phyloP scores from a whole-genome alignment of 2,329 filamentous ascomycete genomes.

The Reticulascus tulasneorum region DNA sequence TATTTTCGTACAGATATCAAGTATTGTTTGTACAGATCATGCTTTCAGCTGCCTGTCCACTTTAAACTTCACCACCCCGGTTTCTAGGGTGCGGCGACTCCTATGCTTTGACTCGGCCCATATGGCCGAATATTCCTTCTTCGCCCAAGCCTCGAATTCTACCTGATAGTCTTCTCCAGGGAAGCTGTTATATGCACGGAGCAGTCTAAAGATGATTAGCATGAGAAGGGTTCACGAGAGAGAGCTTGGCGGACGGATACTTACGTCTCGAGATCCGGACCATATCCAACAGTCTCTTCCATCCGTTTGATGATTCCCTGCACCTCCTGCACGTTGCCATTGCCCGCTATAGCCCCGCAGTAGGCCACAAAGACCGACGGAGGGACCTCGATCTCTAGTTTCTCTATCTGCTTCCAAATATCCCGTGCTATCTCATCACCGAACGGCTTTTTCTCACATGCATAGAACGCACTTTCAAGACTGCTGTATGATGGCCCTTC shows the following conservation, averaged over 20 bases:
- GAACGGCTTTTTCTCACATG: conserved; percentile 62
- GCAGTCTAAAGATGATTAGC: conserved; percentile 50
- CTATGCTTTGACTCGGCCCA: conserved; percentile 64
- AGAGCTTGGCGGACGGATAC: conserved; percentile 28
- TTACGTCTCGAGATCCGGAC: conserved; percentile 68
- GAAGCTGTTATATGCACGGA: conserved; percentile 71
- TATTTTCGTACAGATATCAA: conserved; percentile 16
- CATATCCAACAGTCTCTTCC: conserved; percentile 60
- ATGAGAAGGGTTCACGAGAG: conserved; percentile 9
- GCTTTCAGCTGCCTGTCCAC: conserved; percentile 44
- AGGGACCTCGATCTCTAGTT: conserved; percentile 76
- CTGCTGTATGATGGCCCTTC: conserved; percentile 84
- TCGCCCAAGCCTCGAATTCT: conserved; percentile 71
- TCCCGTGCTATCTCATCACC: conserved; percentile 58
- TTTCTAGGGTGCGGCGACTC: conserved; percentile 39
- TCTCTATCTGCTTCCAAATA: conserved; percentile 67
- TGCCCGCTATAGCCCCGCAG: conserved; percentile 69
- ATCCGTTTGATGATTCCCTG: conserved; percentile 63
- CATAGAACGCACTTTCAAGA: conserved; percentile 75
- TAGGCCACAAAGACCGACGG: conserved; percentile 72
- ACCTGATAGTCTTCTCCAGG: conserved; percentile 62
- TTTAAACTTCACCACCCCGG: conserved; percentile 46
- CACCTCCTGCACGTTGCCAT: conserved; percentile 66
- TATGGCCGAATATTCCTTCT: conserved; percentile 58
- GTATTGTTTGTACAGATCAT: conserved; percentile 33